Evolutionary conservation across 225 moss, liverwort and hornwort genomes (phyloP), one percentile per base, ranked within the genome.

Genomic region (Lunularia cruciata): DNA sequence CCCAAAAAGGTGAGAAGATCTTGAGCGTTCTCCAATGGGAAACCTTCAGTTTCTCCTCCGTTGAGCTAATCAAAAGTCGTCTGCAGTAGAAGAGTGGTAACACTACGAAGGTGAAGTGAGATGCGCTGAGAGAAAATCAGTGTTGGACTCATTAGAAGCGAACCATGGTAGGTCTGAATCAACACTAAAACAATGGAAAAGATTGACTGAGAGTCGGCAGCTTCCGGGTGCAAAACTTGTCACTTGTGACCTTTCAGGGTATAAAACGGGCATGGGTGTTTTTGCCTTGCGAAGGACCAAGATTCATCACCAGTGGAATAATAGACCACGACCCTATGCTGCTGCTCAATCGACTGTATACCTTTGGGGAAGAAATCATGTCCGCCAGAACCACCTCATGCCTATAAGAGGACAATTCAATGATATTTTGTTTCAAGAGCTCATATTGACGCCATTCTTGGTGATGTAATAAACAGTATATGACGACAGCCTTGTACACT

Each of bases 281-380:
- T 3, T 54, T 54, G 20, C 20, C 54, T 27, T 54, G 27, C 54
- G 23, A 54, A 27, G 54, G 26, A 54, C 54, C 54, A 28, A 54
- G 54, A 54, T 54, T 54, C 54, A 54, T 54, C 27, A 25, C 0
- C 54, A n/a, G n/a, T n/a, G n/a, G n/a, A n/a, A n/a, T n/a, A n/a
- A n/a, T n/a, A n/a, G n/a, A n/a, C n/a, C n/a, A n/a, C n/a, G n/a
- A n/a, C n/a, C n/a, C n/a, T n/a, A n/a, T n/a, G n/a, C n/a, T n/a
- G n/a, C n/a, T n/a, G n/a, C n/a, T n/a, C n/a, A n/a, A n/a, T n/a
- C n/a, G n/a, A n/a, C n/a, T n/a, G n/a, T n/a, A n/a, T n/a, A n/a
- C n/a, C n/a, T n/a, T n/a, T n/a, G n/a, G n/a, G n/a, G n/a, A n/a
- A n/a, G n/a, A n/a, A n/a, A n/a, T n/a, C n/a, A n/a, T n/a, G n/a